Base-by-base conservation (phyloP, 306 rosid species). In the Inga laurina region DNA sequence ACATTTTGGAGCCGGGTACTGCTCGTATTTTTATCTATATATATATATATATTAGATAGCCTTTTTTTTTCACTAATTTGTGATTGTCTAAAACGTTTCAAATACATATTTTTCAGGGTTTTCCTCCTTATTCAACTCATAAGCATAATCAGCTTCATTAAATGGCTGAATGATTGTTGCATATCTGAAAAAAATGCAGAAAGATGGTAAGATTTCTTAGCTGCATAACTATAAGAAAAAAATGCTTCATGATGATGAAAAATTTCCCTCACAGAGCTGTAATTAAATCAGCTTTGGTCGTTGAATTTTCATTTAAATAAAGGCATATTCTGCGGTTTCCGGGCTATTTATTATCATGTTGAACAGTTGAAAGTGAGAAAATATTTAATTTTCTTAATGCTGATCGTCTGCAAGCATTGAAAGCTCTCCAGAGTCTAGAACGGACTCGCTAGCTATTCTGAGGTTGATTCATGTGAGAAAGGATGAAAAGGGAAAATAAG, bases 1-100 rank as follows among this genome's bases (percentile, higher is more conserved):
- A 48, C 98, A 94, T 87, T 94, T 97, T 85, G 99, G 99, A 22
- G 98, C 98, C 37, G 99, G 99, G 99, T 97, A 91, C 65, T 52
- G 10, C 80, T 86, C 76, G 13, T 43, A 45, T 80, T 80, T 39
- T 48, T 81, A 3, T 8, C 4, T 59, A 0, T n/a, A 3, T 79
- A 27, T 27, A 27, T 27, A 27, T 27, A 48, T 30, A 70, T 43
- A 65, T 70, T 5, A 11, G 9, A 61, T 37, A 39, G 48, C 41
- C 34, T 48, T 59, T 77, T 7, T 37, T 83, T 66, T 68, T 76
- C 18, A 56, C 52, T 84, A 41, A 34, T 72, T 4, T 39, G 10
- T 75, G 70, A 57, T 72, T 73, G 46, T 69, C 85, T 74, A 68
- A 79, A 48, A 7, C 12, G 49, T 86, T 70, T 62, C 44, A 10